phyloP scores from a whole-genome alignment of 2,329 filamentous ascomycete genomes.

The Remersonia thermophila region DNA sequence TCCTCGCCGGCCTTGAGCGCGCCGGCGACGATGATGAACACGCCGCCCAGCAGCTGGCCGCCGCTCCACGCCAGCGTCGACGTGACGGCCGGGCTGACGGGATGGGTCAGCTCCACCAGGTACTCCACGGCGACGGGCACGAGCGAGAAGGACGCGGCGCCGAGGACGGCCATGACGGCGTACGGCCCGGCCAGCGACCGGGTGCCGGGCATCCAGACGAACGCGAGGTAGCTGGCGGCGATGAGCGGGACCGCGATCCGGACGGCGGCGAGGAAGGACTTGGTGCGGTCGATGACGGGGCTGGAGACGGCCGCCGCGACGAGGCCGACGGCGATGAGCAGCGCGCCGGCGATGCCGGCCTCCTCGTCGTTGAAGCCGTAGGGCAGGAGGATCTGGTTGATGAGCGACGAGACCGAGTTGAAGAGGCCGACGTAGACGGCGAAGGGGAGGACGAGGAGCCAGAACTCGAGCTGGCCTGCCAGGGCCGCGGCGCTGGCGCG shows the following conservation, averaged over 20 bases:
- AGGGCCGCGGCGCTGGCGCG: conserved; percentile 42
- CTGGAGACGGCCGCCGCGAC: conserved; percentile 62
- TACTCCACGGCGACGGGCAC: conserved; percentile 80
- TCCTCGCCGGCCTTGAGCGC: conserved; percentile 51
- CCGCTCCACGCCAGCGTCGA: conserved; percentile 75
- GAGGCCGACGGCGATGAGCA: conserved; percentile 83
- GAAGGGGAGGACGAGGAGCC: conserved; percentile 72
- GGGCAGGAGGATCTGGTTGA: conserved; percentile 81
- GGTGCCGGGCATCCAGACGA: conserved; percentile 69
- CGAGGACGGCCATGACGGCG: conserved; percentile 61
- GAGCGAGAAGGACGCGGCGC: conserved; percentile 66
- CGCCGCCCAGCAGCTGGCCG: conserved; percentile 72
- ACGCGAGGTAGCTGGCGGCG: conserved; percentile 57
- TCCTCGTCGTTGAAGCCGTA: conserved; percentile 76
- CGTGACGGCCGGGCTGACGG: conserved; percentile 74
- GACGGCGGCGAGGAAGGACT: conserved; percentile 62
- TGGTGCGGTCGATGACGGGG: conserved; percentile 75
- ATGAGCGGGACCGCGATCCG: conserved; percentile 65
- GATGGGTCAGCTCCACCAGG: conserved; percentile 76
- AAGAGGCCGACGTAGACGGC: conserved; percentile 80
- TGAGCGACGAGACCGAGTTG: conserved; percentile 76
- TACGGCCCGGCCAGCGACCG: conserved; percentile 54
- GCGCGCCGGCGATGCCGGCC: conserved; percentile 77
- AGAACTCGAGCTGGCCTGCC: conserved; percentile 55
- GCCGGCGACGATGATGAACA: conserved; percentile 76